These are phyloP conservation scores for Picochlorum costavermella DNA, from an alignment of 139 green algal genomes.

Conservation along the genomic window DNA sequence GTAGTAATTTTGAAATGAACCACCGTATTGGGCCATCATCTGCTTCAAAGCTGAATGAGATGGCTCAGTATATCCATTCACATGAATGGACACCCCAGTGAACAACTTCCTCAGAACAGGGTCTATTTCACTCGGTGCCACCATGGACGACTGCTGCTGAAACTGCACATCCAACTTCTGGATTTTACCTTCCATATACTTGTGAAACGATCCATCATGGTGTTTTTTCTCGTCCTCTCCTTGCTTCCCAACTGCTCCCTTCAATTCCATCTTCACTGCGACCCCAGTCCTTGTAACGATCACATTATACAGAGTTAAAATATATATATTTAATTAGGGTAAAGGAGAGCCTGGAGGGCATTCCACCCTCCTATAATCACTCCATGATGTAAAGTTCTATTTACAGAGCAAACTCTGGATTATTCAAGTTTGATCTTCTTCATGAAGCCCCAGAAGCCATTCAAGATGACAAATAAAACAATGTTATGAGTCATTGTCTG, in stretches of 20 bases:
- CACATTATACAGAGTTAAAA: too few species aligned
- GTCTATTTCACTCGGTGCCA: background rate
- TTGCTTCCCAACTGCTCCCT: background rate
- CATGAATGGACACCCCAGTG: slow-evolving; percentile 68
- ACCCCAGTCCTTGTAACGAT: too few species aligned
- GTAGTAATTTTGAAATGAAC: slow-evolving; percentile 81
- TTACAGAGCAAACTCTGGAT: too few species aligned
- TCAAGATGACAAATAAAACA: too few species aligned
- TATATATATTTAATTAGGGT: too few species aligned
- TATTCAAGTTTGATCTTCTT: too few species aligned
- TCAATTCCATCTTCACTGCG: too few species aligned
- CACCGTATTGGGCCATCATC: slow-evolving; percentile 85
- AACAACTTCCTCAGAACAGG: slow-evolving; percentile 51
- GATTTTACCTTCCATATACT: slow-evolving; percentile 59
- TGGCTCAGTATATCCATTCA: slow-evolving; percentile 79
- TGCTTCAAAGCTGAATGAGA: slow-evolving; percentile 76
- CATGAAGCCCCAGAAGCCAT: too few species aligned
- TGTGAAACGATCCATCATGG: slow-evolving; percentile 29
- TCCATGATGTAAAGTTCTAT: too few species aligned
- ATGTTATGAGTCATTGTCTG: too few species aligned
- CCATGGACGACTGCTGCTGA: slow-evolving; percentile 16
- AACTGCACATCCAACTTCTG: slow-evolving; percentile 64
- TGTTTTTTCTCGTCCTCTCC: slow-evolving; percentile 9
- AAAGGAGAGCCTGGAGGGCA: too few species aligned
- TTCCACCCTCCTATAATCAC: too few species aligned